phyloP scores from a whole-genome alignment of 768 basidiomycete species.

The Phaeotremella skinneri region DNA sequence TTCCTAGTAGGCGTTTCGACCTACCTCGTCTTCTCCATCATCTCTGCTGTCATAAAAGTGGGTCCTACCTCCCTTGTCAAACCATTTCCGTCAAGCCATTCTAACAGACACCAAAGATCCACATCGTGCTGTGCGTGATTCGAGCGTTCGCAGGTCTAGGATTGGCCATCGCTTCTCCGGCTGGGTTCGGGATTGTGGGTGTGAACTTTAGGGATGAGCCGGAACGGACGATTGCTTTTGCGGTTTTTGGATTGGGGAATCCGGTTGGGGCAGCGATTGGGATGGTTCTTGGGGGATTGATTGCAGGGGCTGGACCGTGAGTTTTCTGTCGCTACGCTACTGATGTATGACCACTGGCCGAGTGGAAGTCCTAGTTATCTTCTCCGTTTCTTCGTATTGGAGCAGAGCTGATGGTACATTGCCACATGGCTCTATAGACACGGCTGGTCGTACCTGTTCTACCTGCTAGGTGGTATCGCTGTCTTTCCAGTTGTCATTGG shows the following conservation, averaged over 20 bases:
- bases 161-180: conserved; percentile 23
- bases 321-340: too few relatives aligned
- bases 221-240: conserved; percentile 69
- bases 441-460: conserved; percentile 71
- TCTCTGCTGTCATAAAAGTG: conserved; percentile 25
- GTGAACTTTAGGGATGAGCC: conserved; percentile 21
- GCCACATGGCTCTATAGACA: conserved; percentile 3
- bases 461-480: conserved; percentile 61
- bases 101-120: not conserved
- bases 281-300: conserved; percentile 63
- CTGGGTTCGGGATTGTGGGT: conserved; percentile 30
- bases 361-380: too few relatives aligned
- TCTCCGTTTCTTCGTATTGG: too few relatives aligned
- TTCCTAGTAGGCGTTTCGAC: conserved; percentile 64
- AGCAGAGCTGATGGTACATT: too few relatives aligned
- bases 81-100: not conserved
- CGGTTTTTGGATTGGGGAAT: conserved; percentile 76
- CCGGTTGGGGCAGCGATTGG: conserved; percentile 75
- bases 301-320: conserved; percentile 59
- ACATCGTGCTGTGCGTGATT: conserved; percentile 22
- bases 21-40: conserved; percentile 61
- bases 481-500: conserved; percentile 59
- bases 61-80: not conserved
- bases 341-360: too few relatives aligned
- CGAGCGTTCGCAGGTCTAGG: conserved; percentile 32